A percentile compares a stretch with the other conserved stretches of the same genome.
Evolutionary conservation across 371 early-diverging fungal genomes (phyloP).

Genomic region (Mortierella sp.): DNA sequence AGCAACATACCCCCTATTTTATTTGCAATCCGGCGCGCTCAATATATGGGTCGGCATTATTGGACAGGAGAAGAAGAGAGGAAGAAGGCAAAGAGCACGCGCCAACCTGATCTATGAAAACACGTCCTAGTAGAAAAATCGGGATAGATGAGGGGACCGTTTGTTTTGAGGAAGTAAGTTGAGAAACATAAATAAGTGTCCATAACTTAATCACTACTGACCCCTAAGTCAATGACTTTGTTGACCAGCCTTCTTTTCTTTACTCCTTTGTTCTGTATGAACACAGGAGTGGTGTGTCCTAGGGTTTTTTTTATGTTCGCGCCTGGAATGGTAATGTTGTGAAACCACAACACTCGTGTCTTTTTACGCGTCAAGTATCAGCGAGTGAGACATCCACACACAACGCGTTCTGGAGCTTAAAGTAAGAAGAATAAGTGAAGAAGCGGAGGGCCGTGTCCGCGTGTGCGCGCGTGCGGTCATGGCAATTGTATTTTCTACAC

Average conservation of each 20-base stretch:
- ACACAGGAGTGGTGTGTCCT: too few relatives aligned
- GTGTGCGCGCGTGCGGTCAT: neutral
- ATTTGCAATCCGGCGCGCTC: neutral
- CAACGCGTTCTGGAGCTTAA: neutral
- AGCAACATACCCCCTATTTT: neutral
- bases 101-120: neutral
- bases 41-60: neutral
- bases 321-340: neutral
- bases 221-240: too few relatives aligned
- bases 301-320: too few relatives aligned
- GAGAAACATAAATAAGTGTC: neutral
- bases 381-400: neutral
- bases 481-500: neutral
- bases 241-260: too few relatives aligned
- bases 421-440: neutral
- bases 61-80: neutral
- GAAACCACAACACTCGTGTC: neutral
- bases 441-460: neutral
- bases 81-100: neutral
- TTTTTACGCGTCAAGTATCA: neutral
- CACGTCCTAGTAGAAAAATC: neutral
- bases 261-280: too few relatives aligned
- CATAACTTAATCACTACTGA: too few relatives aligned
- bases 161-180: neutral
- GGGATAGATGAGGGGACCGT: neutral